phyloP scores from a whole-genome alignment of 495 filamentous ascomycete genomes.

The Neurospora intermedia region DNA sequence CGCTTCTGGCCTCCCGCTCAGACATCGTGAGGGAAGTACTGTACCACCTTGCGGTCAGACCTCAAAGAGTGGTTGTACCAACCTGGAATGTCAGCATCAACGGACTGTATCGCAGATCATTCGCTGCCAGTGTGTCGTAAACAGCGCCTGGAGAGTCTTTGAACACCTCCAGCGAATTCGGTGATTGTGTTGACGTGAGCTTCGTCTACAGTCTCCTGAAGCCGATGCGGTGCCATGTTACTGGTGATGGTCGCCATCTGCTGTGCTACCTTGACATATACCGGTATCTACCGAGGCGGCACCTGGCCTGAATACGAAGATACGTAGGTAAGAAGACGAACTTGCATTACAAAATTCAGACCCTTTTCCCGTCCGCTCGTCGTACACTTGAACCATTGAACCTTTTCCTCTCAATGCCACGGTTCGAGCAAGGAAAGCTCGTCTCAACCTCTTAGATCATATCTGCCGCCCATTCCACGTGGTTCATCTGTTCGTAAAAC shows the following conservation, averaged over 20 bases:
- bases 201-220: background rate
- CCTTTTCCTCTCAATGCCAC: too few relatives aligned
- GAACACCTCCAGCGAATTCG: background rate
- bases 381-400: too few relatives aligned
- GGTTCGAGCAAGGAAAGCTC: background rate
- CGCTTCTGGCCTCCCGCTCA: background rate
- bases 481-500: background rate
- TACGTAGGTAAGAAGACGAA: too few relatives aligned
- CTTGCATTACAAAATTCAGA: too few relatives aligned
- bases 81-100: too few relatives aligned
- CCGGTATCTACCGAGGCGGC: background rate
- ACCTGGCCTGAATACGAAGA: background rate
- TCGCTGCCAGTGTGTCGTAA: background rate
- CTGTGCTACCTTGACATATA: background rate
- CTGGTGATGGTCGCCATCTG: background rate
- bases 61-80: background rate
- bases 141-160: background rate
- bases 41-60: background rate
- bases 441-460: background rate
- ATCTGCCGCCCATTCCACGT: background rate
- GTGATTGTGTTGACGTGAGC: background rate
- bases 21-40: background rate
- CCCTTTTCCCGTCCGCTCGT: too few relatives aligned
- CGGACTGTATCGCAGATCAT: background rate
- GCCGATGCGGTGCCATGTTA: background rate